These are phyloP conservation scores for Naganishia onofrii DNA, from an alignment of 768 basidiomycete genomes.

Conservation along the genomic window DNA sequence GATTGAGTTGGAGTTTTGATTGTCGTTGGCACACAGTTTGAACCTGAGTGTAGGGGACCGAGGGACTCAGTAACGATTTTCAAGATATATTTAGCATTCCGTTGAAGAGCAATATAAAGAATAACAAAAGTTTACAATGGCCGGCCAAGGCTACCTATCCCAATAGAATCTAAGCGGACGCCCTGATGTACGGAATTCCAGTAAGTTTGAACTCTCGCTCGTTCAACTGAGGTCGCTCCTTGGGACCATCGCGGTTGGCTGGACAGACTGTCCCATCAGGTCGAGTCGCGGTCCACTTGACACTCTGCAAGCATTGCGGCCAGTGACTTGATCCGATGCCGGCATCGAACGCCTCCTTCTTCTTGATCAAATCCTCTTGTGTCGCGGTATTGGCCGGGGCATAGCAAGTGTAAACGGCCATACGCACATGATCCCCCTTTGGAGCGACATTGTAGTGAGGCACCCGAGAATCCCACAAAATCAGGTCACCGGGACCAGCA, in stretches of 20 bases:
- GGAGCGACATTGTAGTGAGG: slow-evolving; percentile 49
- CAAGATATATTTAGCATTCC: too few species aligned
- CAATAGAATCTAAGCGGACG: background rate
- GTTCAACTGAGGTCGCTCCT: slow-evolving; percentile 28
- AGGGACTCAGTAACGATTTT: too few species aligned
- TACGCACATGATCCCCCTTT: slow-evolving; percentile 36
- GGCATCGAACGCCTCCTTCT: slow-evolving; percentile 31
- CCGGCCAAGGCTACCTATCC: too few species aligned
- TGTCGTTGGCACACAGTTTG: too few species aligned
- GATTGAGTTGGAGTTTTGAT: too few species aligned
- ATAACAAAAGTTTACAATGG: too few species aligned
- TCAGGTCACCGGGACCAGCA: slow-evolving; percentile 49
- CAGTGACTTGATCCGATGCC: slow-evolving; percentile 33
- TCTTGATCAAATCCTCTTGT: slow-evolving; percentile 34
- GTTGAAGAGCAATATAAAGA: too few species aligned
- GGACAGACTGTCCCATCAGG: slow-evolving; percentile 10
- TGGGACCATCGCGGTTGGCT: slow-evolving; percentile 9
- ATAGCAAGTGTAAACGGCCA: slow-evolving; percentile 43
- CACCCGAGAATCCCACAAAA: slow-evolving; percentile 49
- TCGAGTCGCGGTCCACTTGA: slow-evolving; percentile 29
- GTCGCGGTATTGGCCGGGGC: slow-evolving; percentile 35
- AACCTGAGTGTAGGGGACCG: too few species aligned
- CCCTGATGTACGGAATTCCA: slow-evolving; percentile 21
- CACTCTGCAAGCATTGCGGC: slow-evolving; percentile 30
- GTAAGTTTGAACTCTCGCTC: slow-evolving; percentile 25